Conservation (phyloP, 768 basidiomycete species). For the Saitozyma sp. region DNA sequence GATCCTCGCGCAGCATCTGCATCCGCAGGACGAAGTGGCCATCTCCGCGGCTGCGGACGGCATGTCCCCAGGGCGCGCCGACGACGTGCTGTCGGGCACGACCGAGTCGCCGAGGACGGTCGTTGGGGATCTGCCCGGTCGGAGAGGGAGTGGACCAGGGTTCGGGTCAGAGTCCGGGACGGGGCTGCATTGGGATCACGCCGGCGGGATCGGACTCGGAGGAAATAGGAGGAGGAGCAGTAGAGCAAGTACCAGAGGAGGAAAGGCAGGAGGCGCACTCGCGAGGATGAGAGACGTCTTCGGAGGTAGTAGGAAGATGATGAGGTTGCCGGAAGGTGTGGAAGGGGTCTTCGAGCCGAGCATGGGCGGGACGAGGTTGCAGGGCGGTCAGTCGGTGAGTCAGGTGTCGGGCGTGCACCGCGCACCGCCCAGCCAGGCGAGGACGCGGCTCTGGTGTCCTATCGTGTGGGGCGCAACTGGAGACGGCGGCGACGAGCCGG, state of each 20-base stretch:
- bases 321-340: constrained; percentile 47
- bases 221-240: neutral
- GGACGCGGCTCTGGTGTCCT: no score
- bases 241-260: neutral
- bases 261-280: constrained; percentile 1
- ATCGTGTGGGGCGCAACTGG: no score
- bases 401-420: neutral
- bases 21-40: constrained; percentile 22
- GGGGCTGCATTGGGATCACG: neutral
- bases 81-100: no score
- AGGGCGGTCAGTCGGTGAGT: constrained; percentile 20
- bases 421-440: neutral
- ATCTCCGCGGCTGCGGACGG: constrained; percentile 23
- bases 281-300: neutral
- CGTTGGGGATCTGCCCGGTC: no score
- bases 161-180: neutral
- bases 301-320: constrained; percentile 7
- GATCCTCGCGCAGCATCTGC: constrained; percentile 48
- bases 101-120: no score
- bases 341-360: constrained; percentile 51
- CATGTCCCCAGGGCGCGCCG: constrained; percentile 7
- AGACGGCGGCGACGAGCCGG: no score
- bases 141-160: no score
- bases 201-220: neutral
- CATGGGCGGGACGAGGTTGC: constrained; percentile 17